A percentile compares a stretch with the other conserved stretches of the same genome.
Conservation (phyloP, 352 stramenopile species). For the Phytopythium aichiense region DNA sequence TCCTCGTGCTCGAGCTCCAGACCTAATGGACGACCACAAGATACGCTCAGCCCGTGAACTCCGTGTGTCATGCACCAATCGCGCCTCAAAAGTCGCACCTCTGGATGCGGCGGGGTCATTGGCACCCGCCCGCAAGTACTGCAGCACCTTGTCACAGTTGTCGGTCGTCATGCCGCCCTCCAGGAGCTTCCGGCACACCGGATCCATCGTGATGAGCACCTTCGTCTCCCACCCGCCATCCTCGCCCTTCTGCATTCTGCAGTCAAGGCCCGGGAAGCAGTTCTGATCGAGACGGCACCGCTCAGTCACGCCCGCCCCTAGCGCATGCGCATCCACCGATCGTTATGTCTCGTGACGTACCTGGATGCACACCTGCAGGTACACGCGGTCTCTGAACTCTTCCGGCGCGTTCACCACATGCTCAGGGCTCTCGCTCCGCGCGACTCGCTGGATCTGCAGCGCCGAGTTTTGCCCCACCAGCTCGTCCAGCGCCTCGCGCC, state of each 20-base stretch:
- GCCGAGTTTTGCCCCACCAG: slow-evolving; percentile 18
- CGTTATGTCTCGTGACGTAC: slow-evolving; percentile 13
- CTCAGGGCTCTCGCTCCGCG: slow-evolving; percentile 11
- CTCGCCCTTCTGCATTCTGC: slow-evolving; percentile 32
- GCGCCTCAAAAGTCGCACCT: slow-evolving; percentile 18
- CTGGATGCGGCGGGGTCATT: slow-evolving; percentile 22
- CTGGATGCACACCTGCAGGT: slow-evolving; percentile 73
- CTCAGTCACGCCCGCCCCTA: background rate
- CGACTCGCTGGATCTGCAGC: slow-evolving; percentile 20
- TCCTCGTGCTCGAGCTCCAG: slow-evolving; percentile 55
- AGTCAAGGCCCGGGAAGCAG: slow-evolving; percentile 67
- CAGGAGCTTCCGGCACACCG: slow-evolving; percentile 65
- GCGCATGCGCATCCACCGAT: background rate
- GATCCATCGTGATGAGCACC: slow-evolving; percentile 57
- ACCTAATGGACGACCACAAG: slow-evolving; percentile 9
- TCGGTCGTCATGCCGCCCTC: slow-evolving; percentile 36
- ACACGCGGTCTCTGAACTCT: slow-evolving; percentile 57
- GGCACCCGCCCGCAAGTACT: slow-evolving; percentile 54
- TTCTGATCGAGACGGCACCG: slow-evolving; percentile 23
- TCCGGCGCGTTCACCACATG: slow-evolving; percentile 30
- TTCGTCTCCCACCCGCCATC: slow-evolving; percentile 9
- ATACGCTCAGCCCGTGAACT: background rate
- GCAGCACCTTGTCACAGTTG: slow-evolving; percentile 50
- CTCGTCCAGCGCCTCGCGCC: slow-evolving; percentile 34
- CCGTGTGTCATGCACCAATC: background rate